Conservation (phyloP, 192 early-diverging fungal genomes). For the Rhizoclosmatium globosum region DNA sequence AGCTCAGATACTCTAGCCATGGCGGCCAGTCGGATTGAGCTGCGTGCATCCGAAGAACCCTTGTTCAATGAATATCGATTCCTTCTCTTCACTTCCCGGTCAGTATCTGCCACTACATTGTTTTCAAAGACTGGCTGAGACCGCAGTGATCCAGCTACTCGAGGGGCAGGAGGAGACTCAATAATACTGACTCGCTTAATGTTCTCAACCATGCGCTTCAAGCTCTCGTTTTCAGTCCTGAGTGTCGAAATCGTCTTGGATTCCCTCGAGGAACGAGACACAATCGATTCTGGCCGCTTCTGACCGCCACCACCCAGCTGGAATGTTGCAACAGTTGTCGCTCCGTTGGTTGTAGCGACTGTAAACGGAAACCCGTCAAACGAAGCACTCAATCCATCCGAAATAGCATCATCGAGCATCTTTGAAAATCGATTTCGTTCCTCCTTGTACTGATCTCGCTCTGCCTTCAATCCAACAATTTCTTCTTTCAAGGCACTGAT, state of each 20-base stretch:
- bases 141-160: neutral
- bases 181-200: neutral
- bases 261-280: neutral
- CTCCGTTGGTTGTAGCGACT: neutral
- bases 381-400: neutral
- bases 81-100: conserved; percentile 52
- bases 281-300: neutral
- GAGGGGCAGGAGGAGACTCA: neutral
- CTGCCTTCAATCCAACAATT: conserved; percentile 28
- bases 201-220: conserved; percentile 19
- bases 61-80: conserved; percentile 8
- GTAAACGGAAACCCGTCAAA: conserved; percentile 23
- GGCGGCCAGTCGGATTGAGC: neutral
- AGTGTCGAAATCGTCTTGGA: neutral
- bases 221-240: conserved; percentile 14
- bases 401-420: conserved; percentile 8
- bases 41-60: neutral
- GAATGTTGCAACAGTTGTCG: conserved; percentile 19
- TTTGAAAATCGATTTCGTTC: conserved; percentile 16
- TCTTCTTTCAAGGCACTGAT: conserved; percentile 27
- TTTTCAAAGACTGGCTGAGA: conserved; percentile 22
- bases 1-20: too few relatives aligned
- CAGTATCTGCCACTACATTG: conserved; percentile 36
- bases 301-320: neutral
- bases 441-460: conserved; percentile 34